Conservation (phyloP, 768 basidiomycete species). For the Kwoniella botswanensis region DNA sequence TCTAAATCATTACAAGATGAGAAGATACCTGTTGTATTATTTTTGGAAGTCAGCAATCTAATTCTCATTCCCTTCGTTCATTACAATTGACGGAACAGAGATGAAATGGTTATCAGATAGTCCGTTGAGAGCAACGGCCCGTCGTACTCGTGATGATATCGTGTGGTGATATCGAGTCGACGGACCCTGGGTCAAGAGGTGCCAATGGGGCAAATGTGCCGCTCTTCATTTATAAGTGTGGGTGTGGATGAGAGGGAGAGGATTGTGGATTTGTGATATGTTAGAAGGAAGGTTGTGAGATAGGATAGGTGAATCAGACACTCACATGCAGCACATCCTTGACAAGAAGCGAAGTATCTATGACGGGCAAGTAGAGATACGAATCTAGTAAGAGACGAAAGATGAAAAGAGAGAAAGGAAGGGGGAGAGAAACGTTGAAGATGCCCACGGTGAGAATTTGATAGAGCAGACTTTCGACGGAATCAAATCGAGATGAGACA, state of each 20-base stretch:
- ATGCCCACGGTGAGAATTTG: not conserved
- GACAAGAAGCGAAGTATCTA: not conserved
- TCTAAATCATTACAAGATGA: not conserved
- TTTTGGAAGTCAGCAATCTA: not conserved
- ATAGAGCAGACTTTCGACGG: constrained; percentile 18
- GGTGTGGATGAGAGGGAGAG: constrained; percentile 2
- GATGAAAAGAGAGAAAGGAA: not conserved
- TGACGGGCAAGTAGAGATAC: not conserved
- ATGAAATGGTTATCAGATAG: constrained; percentile 28
- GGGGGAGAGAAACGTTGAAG: constrained; percentile 9
- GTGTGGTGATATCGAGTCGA: constrained; percentile 16
- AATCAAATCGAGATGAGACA: constrained; percentile 8
- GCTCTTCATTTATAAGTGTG: constrained; percentile 47
- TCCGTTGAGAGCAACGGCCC: constrained; percentile 39
- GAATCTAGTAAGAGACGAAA: not conserved
- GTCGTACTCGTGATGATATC: constrained; percentile 11
- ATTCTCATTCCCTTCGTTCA: no score
- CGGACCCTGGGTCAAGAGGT: constrained; percentile 56
- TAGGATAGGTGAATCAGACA: not conserved
- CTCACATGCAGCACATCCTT: not conserved
- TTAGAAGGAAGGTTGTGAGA: not conserved
- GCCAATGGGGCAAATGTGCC: constrained; percentile 54
- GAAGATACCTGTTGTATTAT: not conserved
- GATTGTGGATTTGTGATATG: not conserved
- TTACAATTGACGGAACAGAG: not conserved